Percentiles rank a stretch among this genome's conserved stretches.
These are phyloP conservation scores for Zygoascus biomembranicola DNA, from an alignment of 805 yeast genomes.

Conservation along the genomic window DNA sequence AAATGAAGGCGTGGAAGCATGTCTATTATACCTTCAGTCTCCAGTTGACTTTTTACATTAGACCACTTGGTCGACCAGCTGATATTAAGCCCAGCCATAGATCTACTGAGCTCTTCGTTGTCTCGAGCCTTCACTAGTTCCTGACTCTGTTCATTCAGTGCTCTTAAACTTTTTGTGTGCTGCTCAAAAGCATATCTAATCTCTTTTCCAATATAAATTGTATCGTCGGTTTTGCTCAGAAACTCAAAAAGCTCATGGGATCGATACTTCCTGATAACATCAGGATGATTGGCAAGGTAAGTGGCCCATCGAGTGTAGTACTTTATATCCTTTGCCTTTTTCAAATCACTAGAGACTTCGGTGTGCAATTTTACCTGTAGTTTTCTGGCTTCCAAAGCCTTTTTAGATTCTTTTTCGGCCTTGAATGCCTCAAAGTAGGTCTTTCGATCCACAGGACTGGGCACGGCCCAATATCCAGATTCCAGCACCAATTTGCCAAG, in stretches of 20 bases:
- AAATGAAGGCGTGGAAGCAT: constrained; percentile 34
- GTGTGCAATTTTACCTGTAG: constrained; percentile 43
- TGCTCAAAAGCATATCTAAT: constrained; percentile 47
- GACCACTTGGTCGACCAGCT: constrained; percentile 33
- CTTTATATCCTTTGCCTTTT: constrained; percentile 36
- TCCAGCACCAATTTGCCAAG: constrained; percentile 50
- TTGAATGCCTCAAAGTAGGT: constrained; percentile 58
- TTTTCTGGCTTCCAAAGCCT: constrained; percentile 40
- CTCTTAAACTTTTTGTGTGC: constrained; percentile 35
- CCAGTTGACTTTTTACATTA: constrained; percentile 24
- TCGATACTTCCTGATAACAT: constrained; percentile 38
- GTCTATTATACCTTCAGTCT: constrained; percentile 23
- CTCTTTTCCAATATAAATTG: constrained; percentile 34
- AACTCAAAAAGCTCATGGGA: constrained; percentile 32
- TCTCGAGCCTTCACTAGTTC: constrained; percentile 19
- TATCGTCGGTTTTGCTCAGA: constrained; percentile 35
- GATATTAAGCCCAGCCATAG: constrained; percentile 12
- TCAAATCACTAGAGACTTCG: constrained; percentile 43
- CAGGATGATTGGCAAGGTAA: constrained; percentile 54
- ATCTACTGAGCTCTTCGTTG: constrained; percentile 9
- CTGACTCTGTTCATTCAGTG: constrained; percentile 22
- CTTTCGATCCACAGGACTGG: constrained; percentile 53
- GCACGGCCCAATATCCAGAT: constrained; percentile 59
- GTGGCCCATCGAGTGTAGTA: constrained; percentile 60
- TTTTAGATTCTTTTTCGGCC: constrained; percentile 21